Percentiles rank a stretch among this genome's conserved stretches.
Conservation (phyloP, 441 rosid species). For the Erysimum cheiri region DNA sequence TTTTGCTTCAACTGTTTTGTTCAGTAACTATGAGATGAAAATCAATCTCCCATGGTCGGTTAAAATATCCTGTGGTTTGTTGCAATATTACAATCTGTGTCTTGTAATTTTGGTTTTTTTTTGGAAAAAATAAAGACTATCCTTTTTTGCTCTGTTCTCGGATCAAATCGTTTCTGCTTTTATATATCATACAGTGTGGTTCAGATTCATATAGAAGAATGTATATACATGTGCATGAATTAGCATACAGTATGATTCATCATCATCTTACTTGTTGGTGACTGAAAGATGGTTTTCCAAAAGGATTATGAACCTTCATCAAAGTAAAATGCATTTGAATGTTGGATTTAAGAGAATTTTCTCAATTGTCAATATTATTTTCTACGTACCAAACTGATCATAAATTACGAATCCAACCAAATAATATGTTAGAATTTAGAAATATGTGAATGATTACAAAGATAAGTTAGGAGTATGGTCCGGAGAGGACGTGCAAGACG, state of each 20-base stretch:
- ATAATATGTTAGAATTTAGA: slow-evolving; percentile 21
- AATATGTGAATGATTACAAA: slow-evolving; percentile 17
- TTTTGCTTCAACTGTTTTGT: slow-evolving; percentile 18
- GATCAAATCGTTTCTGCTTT: background rate
- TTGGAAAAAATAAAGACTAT: background rate
- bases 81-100: slow-evolving; percentile 22
- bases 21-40: slow-evolving; percentile 5
- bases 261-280: background rate
- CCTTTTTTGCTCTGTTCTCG: slow-evolving; percentile 7
- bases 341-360: background rate
- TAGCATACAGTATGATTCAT: slow-evolving; percentile 1
- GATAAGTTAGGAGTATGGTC: slow-evolving; percentile 24
- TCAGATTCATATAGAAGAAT: background rate
- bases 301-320: background rate
- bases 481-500: slow-evolving; percentile 46
- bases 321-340: background rate
- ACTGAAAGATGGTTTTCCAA: background rate
- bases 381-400: slow-evolving; percentile 19
- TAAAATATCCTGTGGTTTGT: slow-evolving; percentile 9
- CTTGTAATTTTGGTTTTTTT: slow-evolving; percentile 33
- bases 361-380: background rate
- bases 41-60: slow-evolving; percentile 5
- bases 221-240: background rate
- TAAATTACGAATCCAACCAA: slow-evolving; percentile 4
- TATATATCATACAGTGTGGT: background rate